Conservation (phyloP, 176 grass and related monocot species). For the Thalia dealbata region DNA sequence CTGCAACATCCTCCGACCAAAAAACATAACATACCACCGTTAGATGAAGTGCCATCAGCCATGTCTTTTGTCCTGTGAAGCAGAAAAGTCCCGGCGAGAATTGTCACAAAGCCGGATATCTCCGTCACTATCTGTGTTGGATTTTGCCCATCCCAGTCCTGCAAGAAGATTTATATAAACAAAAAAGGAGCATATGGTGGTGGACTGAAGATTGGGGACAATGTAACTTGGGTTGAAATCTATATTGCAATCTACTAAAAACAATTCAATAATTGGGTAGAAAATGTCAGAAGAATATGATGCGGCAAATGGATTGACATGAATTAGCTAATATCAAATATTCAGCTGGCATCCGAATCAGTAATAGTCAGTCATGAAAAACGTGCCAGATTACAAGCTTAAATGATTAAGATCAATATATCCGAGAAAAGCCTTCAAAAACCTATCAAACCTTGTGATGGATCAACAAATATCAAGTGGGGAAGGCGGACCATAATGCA, state of each 20-base stretch:
- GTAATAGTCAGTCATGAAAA: neutral
- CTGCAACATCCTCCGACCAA: neutral
- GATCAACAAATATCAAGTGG: neutral
- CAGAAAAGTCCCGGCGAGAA: constrained; percentile 71
- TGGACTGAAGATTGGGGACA: neutral
- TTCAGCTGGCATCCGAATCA: neutral
- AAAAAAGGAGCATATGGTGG: neutral
- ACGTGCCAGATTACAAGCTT: neutral
- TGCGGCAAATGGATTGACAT: neutral
- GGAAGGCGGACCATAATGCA: neutral
- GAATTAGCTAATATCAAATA: too few species aligned
- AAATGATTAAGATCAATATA: neutral
- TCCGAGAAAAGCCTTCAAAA: neutral
- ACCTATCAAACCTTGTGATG: too few species aligned
- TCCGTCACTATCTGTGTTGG: constrained; percentile 66
- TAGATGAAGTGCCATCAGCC: constrained; percentile 29
- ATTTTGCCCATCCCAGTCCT: constrained; percentile 80
- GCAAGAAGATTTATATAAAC: constrained; percentile 17
- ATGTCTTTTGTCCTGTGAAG: constrained; percentile 79
- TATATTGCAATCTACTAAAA: neutral
- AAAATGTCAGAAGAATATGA: neutral
- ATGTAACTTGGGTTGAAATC: neutral
- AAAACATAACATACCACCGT: constrained; percentile 15
- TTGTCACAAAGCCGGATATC: constrained; percentile 62
- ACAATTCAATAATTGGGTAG: neutral